A percentile compares a stretch with the other conserved stretches of the same genome.
phyloP scores from a whole-genome alignment of 345 rosid species.

The Lepidium africanum region DNA sequence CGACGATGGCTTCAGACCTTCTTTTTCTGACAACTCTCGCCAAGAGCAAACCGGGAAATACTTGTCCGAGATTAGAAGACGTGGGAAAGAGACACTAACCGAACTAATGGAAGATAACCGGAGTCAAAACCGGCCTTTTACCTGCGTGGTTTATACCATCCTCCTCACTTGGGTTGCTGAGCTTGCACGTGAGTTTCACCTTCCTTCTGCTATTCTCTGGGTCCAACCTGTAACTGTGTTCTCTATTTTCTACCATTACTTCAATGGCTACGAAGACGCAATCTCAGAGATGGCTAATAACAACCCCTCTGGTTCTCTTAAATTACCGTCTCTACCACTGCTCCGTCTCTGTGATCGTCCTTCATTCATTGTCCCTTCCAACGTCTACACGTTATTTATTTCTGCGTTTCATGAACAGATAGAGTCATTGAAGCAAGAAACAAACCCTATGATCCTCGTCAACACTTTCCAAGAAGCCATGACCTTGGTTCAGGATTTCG shows the following conservation, averaged over 20 bases:
- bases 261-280: slow-evolving; percentile 38
- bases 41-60: slow-evolving; percentile 3
- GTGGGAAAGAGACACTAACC: slow-evolving; percentile 32
- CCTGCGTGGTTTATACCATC: slow-evolving; percentile 39
- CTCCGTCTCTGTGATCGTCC: slow-evolving; percentile 46
- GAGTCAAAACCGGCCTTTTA: slow-evolving; percentile 19
- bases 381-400: background rate
- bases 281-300: slow-evolving; percentile 18
- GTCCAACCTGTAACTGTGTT: slow-evolving; percentile 52
- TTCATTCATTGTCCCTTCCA: slow-evolving; percentile 26
- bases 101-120: slow-evolving; percentile 26
- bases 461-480: slow-evolving; percentile 56
- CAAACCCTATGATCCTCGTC: slow-evolving; percentile 40
- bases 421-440: slow-evolving; percentile 27
- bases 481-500: slow-evolving; percentile 17
- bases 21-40: background rate
- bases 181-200: slow-evolving; percentile 35
- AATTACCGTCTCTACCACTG: slow-evolving; percentile 48
- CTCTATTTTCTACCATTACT: slow-evolving; percentile 44
- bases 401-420: slow-evolving; percentile 27
- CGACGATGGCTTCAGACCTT: slow-evolving; percentile 35
- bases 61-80: slow-evolving; percentile 28
- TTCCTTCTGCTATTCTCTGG: slow-evolving; percentile 51
- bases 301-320: slow-evolving; percentile 4
- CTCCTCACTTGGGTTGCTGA: slow-evolving; percentile 51